phyloP scores from a whole-genome alignment of 2,329 filamentous ascomycete species.

The Colletotrichum coccodes region DNA sequence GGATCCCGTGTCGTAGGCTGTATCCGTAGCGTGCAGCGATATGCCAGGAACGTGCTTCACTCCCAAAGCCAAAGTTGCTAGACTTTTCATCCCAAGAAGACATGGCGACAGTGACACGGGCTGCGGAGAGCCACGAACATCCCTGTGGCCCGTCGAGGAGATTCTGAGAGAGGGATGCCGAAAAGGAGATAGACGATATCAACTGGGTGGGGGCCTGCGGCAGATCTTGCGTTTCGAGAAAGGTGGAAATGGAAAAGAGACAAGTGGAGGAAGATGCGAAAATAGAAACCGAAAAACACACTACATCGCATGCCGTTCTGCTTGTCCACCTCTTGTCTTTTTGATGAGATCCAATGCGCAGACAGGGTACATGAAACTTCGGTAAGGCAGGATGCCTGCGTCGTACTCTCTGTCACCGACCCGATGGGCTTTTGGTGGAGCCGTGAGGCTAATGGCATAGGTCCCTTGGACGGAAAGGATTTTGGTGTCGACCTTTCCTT shows the following conservation, averaged over 20 bases:
- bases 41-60: constrained; percentile 7
- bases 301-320: background rate
- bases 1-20: background rate
- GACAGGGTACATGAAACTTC: constrained; percentile 31
- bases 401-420: background rate
- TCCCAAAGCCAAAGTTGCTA: no score
- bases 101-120: constrained; percentile 11
- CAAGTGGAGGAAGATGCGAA: constrained; percentile 22
- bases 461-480: background rate
- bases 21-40: background rate
- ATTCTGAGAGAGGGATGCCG: background rate
- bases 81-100: constrained; percentile 19
- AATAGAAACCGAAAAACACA: constrained; percentile 18
- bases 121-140: constrained; percentile 4
- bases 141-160: background rate
- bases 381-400: constrained; percentile 6
- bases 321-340: background rate
- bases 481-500: background rate
- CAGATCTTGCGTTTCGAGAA: constrained; percentile 31
- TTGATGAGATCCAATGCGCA: constrained; percentile 23
- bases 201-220: constrained; percentile 20
- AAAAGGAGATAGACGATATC: background rate
- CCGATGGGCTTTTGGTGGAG: background rate
- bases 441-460: background rate
- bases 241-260: background rate